A percentile compares a stretch with the other conserved stretches of the same genome.
Conservation (phyloP, 2,329 filamentous ascomycete genomes). For the Alternaria ventricosa region DNA sequence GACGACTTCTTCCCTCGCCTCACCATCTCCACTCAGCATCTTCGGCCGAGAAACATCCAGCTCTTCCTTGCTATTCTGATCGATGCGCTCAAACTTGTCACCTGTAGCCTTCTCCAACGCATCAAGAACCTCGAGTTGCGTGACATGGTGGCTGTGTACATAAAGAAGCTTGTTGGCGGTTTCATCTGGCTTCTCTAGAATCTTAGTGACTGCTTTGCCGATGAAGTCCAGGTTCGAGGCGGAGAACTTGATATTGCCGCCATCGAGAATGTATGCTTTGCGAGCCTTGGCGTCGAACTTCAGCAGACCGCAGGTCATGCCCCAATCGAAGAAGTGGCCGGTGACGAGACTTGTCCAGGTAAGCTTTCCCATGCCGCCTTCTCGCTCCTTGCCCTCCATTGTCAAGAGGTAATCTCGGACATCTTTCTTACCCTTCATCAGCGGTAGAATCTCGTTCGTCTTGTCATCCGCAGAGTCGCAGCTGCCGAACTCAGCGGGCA, state of each 20-base stretch:
- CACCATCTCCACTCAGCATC: conserved; percentile 42
- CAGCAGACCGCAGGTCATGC: conserved; percentile 56
- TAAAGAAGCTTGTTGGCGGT: conserved; percentile 66
- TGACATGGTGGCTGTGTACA: conserved; percentile 64
- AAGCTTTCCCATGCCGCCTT: conserved; percentile 46
- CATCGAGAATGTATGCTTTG: conserved; percentile 64
- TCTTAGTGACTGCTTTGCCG: conserved; percentile 59
- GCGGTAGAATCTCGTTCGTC: conserved; percentile 55
- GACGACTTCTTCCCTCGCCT: conserved; percentile 43
- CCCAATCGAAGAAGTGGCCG: conserved; percentile 69
- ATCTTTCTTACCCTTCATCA: conserved; percentile 60
- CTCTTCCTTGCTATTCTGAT: conserved; percentile 45
- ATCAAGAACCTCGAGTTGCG: conserved; percentile 65
- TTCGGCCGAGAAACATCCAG: conserved; percentile 34
- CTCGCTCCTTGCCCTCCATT: conserved; percentile 52
- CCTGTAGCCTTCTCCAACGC: conserved; percentile 62
- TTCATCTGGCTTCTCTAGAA: conserved; percentile 54
- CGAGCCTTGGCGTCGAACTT: conserved; percentile 60
- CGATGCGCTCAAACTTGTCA: conserved; percentile 57
- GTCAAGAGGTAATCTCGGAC: conserved; percentile 56
- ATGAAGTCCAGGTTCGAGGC: conserved; percentile 61
- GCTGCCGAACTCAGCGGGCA: conserved; percentile 66
- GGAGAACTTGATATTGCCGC: conserved; percentile 62
- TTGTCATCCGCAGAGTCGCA: conserved; percentile 52
- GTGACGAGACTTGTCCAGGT: conserved; percentile 67